phyloP scores from a whole-genome alignment of 306 rosid species.

The Rosa persica region DNA sequence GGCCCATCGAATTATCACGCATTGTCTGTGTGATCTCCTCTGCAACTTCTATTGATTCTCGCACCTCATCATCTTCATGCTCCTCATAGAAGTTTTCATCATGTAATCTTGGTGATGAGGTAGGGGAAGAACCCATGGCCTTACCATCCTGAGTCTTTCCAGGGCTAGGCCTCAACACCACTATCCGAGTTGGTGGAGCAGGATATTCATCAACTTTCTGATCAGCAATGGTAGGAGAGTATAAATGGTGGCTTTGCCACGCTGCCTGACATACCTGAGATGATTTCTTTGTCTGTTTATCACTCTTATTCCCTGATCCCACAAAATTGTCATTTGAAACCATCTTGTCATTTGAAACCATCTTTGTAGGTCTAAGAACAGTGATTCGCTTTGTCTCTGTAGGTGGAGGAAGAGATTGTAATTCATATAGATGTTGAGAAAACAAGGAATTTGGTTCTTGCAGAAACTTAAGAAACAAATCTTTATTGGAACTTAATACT shows the following conservation, averaged over 20 bases:
- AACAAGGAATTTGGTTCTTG: constrained; percentile 54
- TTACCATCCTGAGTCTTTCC: constrained; percentile 54
- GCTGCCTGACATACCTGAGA: constrained; percentile 39
- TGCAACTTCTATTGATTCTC: constrained; percentile 50
- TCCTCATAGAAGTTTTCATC: constrained; percentile 48
- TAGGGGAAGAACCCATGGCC: constrained; percentile 51
- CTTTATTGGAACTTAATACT: constrained; percentile 77
- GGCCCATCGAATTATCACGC: constrained; percentile 56
- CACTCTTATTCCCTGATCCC: constrained; percentile 43
- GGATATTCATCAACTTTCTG: constrained; percentile 60
- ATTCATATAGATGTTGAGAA: constrained; percentile 57
- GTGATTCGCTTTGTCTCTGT: constrained; percentile 69
- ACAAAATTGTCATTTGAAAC: constrained; percentile 44
- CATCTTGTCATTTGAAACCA: constrained; percentile 63
- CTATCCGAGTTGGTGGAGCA: constrained; percentile 76
- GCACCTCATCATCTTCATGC: constrained; percentile 45
- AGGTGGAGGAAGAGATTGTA: constrained; percentile 47
- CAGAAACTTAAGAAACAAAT: constrained; percentile 61
- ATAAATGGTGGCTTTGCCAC: constrained; percentile 43
- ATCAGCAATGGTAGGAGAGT: constrained; percentile 35
- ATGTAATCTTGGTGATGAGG: constrained; percentile 47
- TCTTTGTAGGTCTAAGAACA: constrained; percentile 82
- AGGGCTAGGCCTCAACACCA: constrained; percentile 82
- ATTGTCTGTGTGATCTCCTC: constrained; percentile 48
- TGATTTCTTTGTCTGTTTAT: constrained; percentile 43